Evolutionary conservation across 2,329 filamentous ascomycete genomes (phyloP).

Genomic region (Dryadomyces quercus-mongolicae): DNA sequence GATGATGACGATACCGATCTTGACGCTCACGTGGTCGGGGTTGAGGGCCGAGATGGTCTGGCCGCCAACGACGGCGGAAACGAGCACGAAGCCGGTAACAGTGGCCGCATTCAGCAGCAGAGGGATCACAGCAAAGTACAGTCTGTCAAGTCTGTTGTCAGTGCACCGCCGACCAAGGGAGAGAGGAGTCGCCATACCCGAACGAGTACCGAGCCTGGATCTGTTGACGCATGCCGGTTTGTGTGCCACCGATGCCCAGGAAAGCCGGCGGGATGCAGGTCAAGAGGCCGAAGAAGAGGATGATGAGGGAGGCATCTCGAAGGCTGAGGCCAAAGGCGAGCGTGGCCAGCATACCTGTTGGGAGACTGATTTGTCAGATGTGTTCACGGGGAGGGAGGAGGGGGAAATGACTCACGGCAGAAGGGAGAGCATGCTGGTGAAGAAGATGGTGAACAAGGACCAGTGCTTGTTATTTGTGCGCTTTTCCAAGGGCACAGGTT

Average conservation of each 20-base stretch:
- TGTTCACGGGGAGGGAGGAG: neutral
- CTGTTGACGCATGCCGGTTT: constrained; percentile 47
- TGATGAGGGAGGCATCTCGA: constrained; percentile 42
- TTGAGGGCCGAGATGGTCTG: constrained; percentile 37
- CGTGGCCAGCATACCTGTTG: constrained; percentile 47
- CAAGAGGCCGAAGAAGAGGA: constrained; percentile 45
- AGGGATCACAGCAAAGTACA: constrained; percentile 38
- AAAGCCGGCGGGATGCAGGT: constrained; percentile 43
- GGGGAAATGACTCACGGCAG: constrained; percentile 35
- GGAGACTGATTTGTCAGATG: constrained; percentile 26
- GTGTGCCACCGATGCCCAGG: constrained; percentile 40
- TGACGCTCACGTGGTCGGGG: constrained; percentile 32
- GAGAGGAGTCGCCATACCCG: constrained; percentile 23
- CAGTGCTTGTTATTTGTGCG: constrained; percentile 39
- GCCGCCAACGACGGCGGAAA: constrained; percentile 44
- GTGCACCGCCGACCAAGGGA: neutral
- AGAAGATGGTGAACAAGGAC: constrained; percentile 49
- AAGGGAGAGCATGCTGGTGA: constrained; percentile 43
- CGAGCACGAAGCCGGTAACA: constrained; percentile 43
- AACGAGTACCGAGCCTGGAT: constrained; percentile 50
- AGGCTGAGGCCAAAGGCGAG: constrained; percentile 39
- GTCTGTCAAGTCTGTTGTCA: constrained; percentile 14
- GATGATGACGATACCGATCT: constrained; percentile 44
- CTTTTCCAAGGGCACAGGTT: constrained; percentile 41
- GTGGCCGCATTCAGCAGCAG: constrained; percentile 44